Conservation (phyloP, 148 eudicot species). For the Camellia granthamiana region DNA sequence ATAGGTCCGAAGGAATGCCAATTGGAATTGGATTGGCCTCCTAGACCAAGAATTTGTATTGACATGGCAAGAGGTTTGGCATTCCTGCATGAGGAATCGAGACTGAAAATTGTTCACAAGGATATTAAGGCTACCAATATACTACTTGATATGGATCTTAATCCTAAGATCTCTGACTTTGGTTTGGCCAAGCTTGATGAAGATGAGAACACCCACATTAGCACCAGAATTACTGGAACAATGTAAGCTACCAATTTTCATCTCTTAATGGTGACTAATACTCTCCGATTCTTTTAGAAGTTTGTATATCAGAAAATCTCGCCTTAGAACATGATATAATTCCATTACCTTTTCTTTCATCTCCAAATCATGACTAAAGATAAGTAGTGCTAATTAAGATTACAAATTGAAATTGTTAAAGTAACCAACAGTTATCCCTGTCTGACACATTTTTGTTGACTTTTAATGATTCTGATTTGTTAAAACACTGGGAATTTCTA, state of each 20-base stretch:
- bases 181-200: conserved; percentile 52
- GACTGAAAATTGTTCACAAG: conserved; percentile 42
- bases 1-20: conserved; percentile 19
- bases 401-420: background rate
- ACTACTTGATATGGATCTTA: conserved; percentile 39
- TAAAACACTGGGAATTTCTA: too few species aligned
- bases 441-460: too few species aligned
- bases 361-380: too few species aligned
- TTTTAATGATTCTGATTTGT: too few species aligned
- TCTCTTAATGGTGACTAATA: background rate
- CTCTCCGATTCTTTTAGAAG: background rate
- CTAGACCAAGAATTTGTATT: conserved; percentile 38
- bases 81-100: conserved; percentile 48
- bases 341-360: background rate
- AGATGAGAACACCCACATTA: conserved; percentile 41
- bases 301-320: background rate
- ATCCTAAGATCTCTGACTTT: conserved; percentile 50
- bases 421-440: too few species aligned
- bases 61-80: conserved; percentile 46
- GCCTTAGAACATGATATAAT: background rate
- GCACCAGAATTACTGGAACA: conserved; percentile 50
- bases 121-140: conserved; percentile 44
- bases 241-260: conserved; percentile 24
- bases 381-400: too few species aligned
- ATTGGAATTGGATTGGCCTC: conserved; percentile 39